Percentiles rank a stretch among this genome's conserved stretches.
Evolutionary conservation across 2,329 filamentous ascomycete genomes (phyloP).

Genomic region (Colletotrichum gigasporum): DNA sequence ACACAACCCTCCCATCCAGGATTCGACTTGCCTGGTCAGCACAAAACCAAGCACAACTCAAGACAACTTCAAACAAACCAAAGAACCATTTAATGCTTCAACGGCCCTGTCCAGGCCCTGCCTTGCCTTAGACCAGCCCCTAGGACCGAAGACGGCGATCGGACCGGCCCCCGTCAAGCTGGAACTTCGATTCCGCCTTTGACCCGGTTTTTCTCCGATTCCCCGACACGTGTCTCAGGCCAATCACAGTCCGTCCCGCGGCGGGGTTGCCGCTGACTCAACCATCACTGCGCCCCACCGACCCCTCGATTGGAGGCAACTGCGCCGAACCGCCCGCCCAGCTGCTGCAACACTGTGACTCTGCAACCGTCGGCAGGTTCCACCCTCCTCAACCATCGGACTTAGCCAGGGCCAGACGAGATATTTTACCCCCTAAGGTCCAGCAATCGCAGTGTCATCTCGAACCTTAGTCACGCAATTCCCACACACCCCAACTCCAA

Average conservation of each 20-base stretch:
- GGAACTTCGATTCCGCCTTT: slow-evolving; percentile 1
- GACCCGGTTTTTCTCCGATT: slow-evolving; percentile 15
- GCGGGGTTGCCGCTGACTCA: slow-evolving; percentile 8
- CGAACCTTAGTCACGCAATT: slow-evolving; percentile 30
- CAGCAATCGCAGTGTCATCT: slow-evolving; percentile 13
- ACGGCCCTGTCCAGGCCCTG: too few relatives aligned
- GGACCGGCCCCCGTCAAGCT: background rate
- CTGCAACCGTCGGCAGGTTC: background rate
- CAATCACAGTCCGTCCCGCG: slow-evolving; percentile 1
- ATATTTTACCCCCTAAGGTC: slow-evolving; percentile 8
- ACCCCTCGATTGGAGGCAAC: slow-evolving; percentile 27
- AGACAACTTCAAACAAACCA: background rate
- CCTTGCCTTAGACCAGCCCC: too few relatives aligned
- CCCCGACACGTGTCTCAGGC: background rate
- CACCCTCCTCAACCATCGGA: slow-evolving; percentile 5
- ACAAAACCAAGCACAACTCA: background rate
- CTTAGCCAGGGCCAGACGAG: slow-evolving; percentile 5
- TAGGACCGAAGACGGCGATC: slow-evolving; percentile 11
- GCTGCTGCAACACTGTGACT: background rate
- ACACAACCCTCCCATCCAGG: background rate
- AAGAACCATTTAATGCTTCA: too few relatives aligned
- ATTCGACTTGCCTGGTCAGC: background rate
- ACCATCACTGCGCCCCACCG: background rate
- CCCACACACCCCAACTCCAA: slow-evolving; percentile 8
- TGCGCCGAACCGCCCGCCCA: background rate